A percentile compares a stretch with the other conserved stretches of the same genome.
These are phyloP conservation scores for Backusella sp. DNA, from an alignment of 192 early-diverging fungal genomes.

Conservation along the genomic window DNA sequence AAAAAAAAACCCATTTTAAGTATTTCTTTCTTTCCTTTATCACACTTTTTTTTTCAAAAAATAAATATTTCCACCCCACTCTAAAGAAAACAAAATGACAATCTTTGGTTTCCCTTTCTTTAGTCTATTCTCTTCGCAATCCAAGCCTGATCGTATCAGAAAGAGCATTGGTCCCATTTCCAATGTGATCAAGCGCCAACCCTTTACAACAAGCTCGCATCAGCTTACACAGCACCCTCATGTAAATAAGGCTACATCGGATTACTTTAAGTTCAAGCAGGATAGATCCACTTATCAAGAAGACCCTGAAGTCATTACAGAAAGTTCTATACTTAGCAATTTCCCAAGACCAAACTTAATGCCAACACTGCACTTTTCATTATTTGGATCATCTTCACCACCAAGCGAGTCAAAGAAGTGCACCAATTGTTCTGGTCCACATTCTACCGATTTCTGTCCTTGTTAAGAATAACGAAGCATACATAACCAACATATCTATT, in stretches of 20 bases:
- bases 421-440: conserved; percentile 38
- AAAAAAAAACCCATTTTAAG: neutral
- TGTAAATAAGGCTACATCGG: neutral
- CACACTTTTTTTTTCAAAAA: neutral
- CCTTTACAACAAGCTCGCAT: neutral
- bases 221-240: neutral
- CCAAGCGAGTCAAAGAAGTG: conserved; percentile 13
- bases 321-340: conserved; percentile 21
- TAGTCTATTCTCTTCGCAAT: conserved; percentile 22
- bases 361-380: conserved; percentile 37
- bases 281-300: neutral
- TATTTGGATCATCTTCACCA: conserved; percentile 6
- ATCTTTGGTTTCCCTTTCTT: conserved; percentile 26
- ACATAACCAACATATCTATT: neutral
- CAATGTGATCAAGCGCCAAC: conserved; percentile 2
- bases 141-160: conserved; percentile 25
- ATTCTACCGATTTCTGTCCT: conserved; percentile 39
- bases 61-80: conserved; percentile 6
- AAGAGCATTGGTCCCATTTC: conserved; percentile 36
- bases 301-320: conserved; percentile 27
- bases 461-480: conserved; percentile 15
- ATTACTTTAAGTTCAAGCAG: neutral
- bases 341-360: conserved; percentile 39
- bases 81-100: conserved; percentile 8
- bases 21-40: conserved; percentile 2